phyloP scores from a whole-genome alignment of 768 basidiomycete species.

The Suillus bovinus region DNA sequence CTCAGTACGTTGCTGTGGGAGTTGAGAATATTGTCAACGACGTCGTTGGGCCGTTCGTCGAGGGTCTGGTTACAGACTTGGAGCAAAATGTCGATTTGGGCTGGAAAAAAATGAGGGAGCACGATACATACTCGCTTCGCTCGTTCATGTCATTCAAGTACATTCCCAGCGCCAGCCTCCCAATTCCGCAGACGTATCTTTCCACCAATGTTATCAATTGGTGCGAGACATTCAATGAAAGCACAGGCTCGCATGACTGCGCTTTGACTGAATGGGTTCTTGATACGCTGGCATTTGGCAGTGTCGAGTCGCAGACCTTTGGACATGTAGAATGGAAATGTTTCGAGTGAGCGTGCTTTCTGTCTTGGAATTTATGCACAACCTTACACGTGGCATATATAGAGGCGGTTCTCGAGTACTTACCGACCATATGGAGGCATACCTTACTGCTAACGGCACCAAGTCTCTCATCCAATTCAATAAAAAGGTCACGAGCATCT shows the following conservation, averaged over 20 bases:
- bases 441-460: conserved; percentile 6
- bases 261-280: conserved; percentile 37
- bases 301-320: background rate
- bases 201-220: background rate
- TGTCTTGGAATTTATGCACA: background rate
- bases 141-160: conserved; percentile 17
- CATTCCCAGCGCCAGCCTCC: background rate
- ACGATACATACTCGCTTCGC: conserved; percentile 28
- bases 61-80: conserved; percentile 21
- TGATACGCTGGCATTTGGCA: conserved; percentile 26
- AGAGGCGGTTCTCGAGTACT: conserved; percentile 28
- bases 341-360: conserved; percentile 28
- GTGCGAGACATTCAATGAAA: conserved; percentile 32
- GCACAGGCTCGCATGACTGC: conserved; percentile 34
- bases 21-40: conserved; percentile 18
- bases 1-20: conserved; percentile 17
- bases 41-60: conserved; percentile 21
- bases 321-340: conserved; percentile 26
- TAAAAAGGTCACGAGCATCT: conserved; percentile 20
- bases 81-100: conserved; percentile 15
- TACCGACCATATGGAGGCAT: conserved; percentile 23
- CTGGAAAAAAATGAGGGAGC: conserved; percentile 23
- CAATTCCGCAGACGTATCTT: background rate
- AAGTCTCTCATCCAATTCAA: conserved; percentile 18
- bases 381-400: background rate